Conservation (phyloP, 495 filamentous ascomycete genomes). For the Alectoria sarmentosa region DNA sequence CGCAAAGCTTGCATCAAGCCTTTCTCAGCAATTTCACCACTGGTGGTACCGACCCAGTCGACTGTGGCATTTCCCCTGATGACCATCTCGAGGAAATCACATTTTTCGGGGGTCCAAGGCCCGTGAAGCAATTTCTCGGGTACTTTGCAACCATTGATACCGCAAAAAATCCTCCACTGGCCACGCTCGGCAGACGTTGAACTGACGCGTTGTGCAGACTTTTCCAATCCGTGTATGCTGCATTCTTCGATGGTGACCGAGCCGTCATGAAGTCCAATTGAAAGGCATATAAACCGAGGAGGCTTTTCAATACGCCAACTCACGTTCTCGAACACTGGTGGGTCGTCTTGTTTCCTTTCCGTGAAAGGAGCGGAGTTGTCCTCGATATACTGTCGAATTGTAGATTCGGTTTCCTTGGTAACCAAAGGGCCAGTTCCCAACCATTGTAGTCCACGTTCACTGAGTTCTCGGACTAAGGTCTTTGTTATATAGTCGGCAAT, state of each 20-base stretch:
- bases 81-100: constrained; percentile 38
- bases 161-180: constrained; percentile 5
- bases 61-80: constrained; percentile 7
- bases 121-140: constrained; percentile 31
- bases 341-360: neutral
- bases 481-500: constrained; percentile 13
- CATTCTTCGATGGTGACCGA: constrained; percentile 1
- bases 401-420: neutral
- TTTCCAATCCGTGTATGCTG: neutral
- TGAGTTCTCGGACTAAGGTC: constrained; percentile 8
- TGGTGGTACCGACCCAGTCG: constrained; percentile 16
- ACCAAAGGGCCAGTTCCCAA: constrained; percentile 7
- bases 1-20: constrained; percentile 21
- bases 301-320: neutral
- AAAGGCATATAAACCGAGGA: neutral
- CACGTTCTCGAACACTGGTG: constrained; percentile 1
- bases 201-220: no score
- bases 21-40: constrained; percentile 20
- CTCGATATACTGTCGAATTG: constrained; percentile 11
- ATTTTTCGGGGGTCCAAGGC: constrained; percentile 39
- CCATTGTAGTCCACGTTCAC: constrained; percentile 10
- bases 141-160: constrained; percentile 12
- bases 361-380: constrained; percentile 2
- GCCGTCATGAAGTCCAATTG: constrained; percentile 3
- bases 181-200: neutral